phyloP scores from a whole-genome alignment of 768 basidiomycete genomes.

The Mycena filopes region DNA sequence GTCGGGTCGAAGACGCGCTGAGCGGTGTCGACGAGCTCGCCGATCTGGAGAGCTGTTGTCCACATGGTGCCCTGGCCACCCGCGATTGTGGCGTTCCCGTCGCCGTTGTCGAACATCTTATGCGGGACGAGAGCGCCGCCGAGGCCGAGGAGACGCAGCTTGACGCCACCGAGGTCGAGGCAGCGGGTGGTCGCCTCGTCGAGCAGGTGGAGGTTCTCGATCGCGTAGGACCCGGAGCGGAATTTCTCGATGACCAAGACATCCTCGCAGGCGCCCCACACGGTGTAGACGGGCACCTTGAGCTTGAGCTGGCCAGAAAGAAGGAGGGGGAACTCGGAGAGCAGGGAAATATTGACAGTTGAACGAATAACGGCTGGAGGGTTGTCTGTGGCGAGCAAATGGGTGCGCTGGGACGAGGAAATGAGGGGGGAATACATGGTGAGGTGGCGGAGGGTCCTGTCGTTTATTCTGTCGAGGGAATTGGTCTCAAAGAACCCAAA shows the following conservation, averaged over 20 bases:
- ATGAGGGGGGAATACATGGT: constrained; percentile 97
- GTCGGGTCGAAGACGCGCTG: constrained; percentile 92
- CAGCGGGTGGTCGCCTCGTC: constrained; percentile 96
- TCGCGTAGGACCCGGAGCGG: constrained; percentile 80
- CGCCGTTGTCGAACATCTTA: constrained; percentile 95
- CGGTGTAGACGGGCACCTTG: constrained; percentile 92
- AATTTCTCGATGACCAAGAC: constrained; percentile 94
- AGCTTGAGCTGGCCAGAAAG: constrained; percentile 92
- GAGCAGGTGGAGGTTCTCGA: constrained; percentile 91
- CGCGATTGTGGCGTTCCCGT: constrained; percentile 95
- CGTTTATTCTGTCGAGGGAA: constrained; percentile 90
- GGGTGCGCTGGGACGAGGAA: constrained; percentile 80
- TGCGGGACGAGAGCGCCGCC: constrained; percentile 96
- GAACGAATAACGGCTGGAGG: constrained; percentile 74
- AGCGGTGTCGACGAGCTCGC: constrained; percentile 97
- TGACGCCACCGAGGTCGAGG: constrained; percentile 92
- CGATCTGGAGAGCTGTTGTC: constrained; percentile 97
- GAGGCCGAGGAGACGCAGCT: constrained; percentile 93
- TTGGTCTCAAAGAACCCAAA: constrained; percentile 96
- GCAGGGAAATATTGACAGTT: constrained; percentile 78
- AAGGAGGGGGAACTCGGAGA: constrained; percentile 94
- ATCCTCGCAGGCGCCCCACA: constrained; percentile 98
- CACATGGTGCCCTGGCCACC: constrained; percentile 99
- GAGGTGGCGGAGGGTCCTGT: constrained; percentile 95
- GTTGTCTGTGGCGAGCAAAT: constrained; percentile 80